Evolutionary conservation across 768 basidiomycete genomes (phyloP).

Genomic region (Dictyophora rubrovolvata): DNA sequence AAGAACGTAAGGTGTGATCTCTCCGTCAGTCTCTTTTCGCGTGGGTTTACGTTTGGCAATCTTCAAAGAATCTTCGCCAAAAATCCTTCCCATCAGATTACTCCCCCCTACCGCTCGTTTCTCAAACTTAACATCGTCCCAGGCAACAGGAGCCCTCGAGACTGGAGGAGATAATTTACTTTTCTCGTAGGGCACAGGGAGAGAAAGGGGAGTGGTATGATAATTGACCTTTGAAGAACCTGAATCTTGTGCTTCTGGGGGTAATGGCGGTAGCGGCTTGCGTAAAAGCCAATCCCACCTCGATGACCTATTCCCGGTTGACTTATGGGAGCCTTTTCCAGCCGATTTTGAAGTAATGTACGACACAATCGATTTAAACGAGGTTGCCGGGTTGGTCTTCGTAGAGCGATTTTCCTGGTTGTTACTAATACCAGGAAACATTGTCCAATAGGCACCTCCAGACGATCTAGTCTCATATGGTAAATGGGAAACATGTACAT

Average conservation of each 20-base stretch:
- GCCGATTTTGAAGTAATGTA: slow-evolving; percentile 26
- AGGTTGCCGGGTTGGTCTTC: slow-evolving; percentile 34
- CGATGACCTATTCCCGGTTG: slow-evolving; percentile 25
- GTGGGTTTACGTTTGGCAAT: not conserved
- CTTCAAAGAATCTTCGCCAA: slow-evolving; percentile 1
- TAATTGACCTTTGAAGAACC: slow-evolving; percentile 35
- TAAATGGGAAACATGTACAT: not conserved
- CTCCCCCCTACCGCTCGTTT: not conserved
- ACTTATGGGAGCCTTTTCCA: slow-evolving; percentile 24
- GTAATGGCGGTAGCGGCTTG: slow-evolving; percentile 54
- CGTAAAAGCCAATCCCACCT: slow-evolving; percentile 32
- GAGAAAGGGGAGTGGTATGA: not conserved
- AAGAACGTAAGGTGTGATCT: not conserved
- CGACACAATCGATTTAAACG: slow-evolving; percentile 42
- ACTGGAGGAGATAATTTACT: not conserved
- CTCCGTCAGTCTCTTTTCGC: not conserved
- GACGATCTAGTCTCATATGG: not conserved
- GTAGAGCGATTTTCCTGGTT: slow-evolving; percentile 11
- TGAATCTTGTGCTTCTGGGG: slow-evolving; percentile 34
- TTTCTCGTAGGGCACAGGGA: not conserved
- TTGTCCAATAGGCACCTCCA: not conserved
- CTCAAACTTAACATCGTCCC: not conserved
- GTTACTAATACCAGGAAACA: not conserved
- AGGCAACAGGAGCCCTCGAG: not conserved
- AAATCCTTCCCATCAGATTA: not conserved